A percentile compares a stretch with the other conserved stretches of the same genome.
These are phyloP conservation scores for Porcisia hertigi DNA, from an alignment of 208 protist genomes.

Conservation along the genomic window DNA sequence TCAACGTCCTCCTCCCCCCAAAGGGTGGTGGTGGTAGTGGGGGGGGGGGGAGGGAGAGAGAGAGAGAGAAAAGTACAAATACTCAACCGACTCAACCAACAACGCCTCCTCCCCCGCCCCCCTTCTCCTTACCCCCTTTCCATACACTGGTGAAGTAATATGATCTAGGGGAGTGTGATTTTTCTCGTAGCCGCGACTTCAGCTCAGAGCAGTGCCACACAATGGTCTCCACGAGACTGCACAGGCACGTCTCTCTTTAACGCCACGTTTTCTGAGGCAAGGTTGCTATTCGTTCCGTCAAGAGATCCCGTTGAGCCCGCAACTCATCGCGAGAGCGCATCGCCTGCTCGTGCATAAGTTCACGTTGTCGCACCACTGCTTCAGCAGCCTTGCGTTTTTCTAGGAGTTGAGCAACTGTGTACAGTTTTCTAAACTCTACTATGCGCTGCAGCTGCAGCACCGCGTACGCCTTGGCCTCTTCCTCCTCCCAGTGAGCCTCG, in stretches of 20 bases:
- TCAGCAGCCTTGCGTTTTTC: constrained; percentile 63
- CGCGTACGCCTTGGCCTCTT: constrained; percentile 56
- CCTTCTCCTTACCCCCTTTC: no score
- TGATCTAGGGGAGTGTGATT: neutral
- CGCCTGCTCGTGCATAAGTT: constrained; percentile 43
- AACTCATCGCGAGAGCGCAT: constrained; percentile 51
- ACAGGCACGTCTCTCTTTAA: neutral
- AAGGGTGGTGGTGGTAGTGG: no score
- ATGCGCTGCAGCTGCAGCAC: constrained; percentile 66
- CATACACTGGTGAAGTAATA: neutral
- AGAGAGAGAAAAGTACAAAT: neutral
- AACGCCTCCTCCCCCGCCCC: neutral
- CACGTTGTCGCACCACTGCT: constrained; percentile 48
- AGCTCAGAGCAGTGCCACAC: neutral
- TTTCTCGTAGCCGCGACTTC: neutral
- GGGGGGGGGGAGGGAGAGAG: no score
- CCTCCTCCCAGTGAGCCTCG: constrained; percentile 65
- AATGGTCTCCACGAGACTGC: neutral
- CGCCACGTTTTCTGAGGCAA: neutral
- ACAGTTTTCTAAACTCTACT: constrained; percentile 75
- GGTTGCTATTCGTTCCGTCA: constrained; percentile 22
- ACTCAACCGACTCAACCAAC: neutral
- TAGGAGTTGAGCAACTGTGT: constrained; percentile 59
- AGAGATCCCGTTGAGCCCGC: constrained; percentile 30
- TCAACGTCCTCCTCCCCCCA: neutral